Conservation (phyloP, 2,329 filamentous ascomycete genomes). For the Xylaria sp. region DNA sequence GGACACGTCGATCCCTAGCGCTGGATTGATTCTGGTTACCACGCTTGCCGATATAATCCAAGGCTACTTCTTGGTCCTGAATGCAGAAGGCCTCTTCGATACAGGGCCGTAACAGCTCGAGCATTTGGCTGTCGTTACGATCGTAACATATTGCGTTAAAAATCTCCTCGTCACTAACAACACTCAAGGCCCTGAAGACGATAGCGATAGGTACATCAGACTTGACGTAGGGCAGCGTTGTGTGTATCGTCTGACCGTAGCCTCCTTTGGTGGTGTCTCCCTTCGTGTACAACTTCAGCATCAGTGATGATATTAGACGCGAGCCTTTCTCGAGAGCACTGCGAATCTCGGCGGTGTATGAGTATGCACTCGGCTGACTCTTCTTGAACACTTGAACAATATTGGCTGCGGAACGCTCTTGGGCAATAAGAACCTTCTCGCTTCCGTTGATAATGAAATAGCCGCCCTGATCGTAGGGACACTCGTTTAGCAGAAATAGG, state of each 20-base stretch:
- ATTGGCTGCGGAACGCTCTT: constrained; percentile 96
- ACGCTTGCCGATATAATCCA: constrained; percentile 96
- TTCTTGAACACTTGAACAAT: constrained; percentile 99
- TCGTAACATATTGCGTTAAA: constrained; percentile 98
- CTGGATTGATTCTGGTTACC: constrained; percentile 77
- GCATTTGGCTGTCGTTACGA: constrained; percentile 92
- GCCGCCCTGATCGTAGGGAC: constrained; percentile 96
- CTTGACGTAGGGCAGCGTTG: constrained; percentile 93
- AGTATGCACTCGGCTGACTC: constrained; percentile 88
- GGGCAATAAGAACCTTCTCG: constrained; percentile 97
- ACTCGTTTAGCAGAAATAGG: constrained; percentile 92
- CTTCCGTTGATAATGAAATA: constrained; percentile 99
- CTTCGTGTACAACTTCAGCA: constrained; percentile 89
- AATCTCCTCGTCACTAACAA: constrained; percentile 98
- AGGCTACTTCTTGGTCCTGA: constrained; percentile 91
- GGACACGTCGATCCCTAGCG: constrained; percentile 85
- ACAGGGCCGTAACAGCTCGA: constrained; percentile 96
- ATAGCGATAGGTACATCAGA: constrained; percentile 92
- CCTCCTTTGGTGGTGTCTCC: constrained; percentile 81
- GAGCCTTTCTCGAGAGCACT: constrained; percentile 97
- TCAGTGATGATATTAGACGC: constrained; percentile 89
- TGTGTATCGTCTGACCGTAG: constrained; percentile 88
- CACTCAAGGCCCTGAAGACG: constrained; percentile 93
- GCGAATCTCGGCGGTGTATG: constrained; percentile 94
- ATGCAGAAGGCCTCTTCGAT: constrained; percentile 97